Evolutionary conservation across 2,329 filamentous ascomycete species (phyloP), one percentile per base, ranked within the genome.

Genomic region (Seiridium cupressi): DNA sequence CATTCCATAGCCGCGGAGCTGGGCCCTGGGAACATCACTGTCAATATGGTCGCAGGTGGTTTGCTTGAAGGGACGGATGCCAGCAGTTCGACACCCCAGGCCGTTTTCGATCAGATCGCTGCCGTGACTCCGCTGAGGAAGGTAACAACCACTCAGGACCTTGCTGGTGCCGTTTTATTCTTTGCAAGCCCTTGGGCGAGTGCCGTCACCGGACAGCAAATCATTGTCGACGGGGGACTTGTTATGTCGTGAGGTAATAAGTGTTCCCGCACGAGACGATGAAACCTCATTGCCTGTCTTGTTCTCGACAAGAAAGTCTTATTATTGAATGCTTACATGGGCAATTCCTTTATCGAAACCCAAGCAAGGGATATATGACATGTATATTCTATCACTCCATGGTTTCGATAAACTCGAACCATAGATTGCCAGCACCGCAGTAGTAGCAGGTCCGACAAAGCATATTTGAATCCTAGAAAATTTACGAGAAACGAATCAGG

Each of bases 171-270:
- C 1, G 47, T 61, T 5, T n/a, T 61, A 40, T 58, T 61, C 55
- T 61, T 61, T 49, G 59, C 59, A 8, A 61, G 59, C 32, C 44
- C 49, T 5, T 61, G 59, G 59, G 55, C 59, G 10, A 34, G 7
- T 18, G 59, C 55, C 3, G 8, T 44, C 4, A 61, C 55, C 7
- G 59, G 59, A 1, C 59, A 61, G 48, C 57, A 61, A 5, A 10
- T 61, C 3, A 61, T 58, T 13, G 59, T 58, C 3, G 59, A 61
- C 13, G 42, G 59, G 4, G 55, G 59, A 1, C 35, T 58, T 5
- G 59, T 58, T 34, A 58, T 61, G 59, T 47, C 48, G 2, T 61
- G 13, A 38, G 18, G n/a, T n/a, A 13, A 31, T 4, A 42, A 32
- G 10, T 18, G 7, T 44, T 31, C 4, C 5, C 18, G 26, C 46